Evolutionary conservation across 208 protist species (phyloP).

Genomic region (Strigomonas culicis): DNA sequence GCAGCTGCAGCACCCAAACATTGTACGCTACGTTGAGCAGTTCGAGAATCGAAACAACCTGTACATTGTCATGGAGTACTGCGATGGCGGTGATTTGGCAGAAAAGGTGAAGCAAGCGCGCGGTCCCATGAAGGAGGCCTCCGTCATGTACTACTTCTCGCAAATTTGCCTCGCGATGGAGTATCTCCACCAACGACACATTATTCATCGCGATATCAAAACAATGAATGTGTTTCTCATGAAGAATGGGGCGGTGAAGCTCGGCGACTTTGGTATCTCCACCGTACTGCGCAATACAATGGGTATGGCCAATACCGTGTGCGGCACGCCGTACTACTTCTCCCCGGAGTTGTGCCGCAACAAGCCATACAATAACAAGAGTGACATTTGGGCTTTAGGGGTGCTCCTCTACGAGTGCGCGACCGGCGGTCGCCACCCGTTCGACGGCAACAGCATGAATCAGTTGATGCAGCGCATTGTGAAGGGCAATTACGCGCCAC

Average conservation of each 20-base stretch:
- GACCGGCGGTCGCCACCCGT: conserved; percentile 83
- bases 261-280: conserved; percentile 93
- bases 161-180: conserved; percentile 92
- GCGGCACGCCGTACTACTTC: conserved; percentile 95
- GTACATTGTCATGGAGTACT: conserved; percentile 95
- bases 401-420: conserved; percentile 89
- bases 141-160: conserved; percentile 88
- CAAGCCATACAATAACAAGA: conserved; percentile 96
- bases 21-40: conserved; percentile 91
- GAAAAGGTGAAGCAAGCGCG: conserved; percentile 63
- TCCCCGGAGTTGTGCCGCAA: conserved; percentile 94
- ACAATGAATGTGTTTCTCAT: conserved; percentile 94
- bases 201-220: conserved; percentile 94
- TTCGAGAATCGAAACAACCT: conserved; percentile 87
- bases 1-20: conserved; percentile 88
- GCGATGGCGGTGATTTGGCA: conserved; percentile 82
- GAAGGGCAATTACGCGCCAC: conserved; percentile 66
- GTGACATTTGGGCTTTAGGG: conserved; percentile 94
- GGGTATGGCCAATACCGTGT: conserved; percentile 91
- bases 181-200: conserved; percentile 90
- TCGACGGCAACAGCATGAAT: conserved; percentile 93
- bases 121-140: conserved; percentile 76
- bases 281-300: conserved; percentile 91
- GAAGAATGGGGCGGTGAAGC: conserved; percentile 87
- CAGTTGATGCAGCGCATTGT: conserved; percentile 93